Percentiles rank a stretch among this genome's conserved stretches.
phyloP scores from a whole-genome alignment of 2,329 filamentous ascomycete species.

The Cladophialophora yegresii region DNA sequence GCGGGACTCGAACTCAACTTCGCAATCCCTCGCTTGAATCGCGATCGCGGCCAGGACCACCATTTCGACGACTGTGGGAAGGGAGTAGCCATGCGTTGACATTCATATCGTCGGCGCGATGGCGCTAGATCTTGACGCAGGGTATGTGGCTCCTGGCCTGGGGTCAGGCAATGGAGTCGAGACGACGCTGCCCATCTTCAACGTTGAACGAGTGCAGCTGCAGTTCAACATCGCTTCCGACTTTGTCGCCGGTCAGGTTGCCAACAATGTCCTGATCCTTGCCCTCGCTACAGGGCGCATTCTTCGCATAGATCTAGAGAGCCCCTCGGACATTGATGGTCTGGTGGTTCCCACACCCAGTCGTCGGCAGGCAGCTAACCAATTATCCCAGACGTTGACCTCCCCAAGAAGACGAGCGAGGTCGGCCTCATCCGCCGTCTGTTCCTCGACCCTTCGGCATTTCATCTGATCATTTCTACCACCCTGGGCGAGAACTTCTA shows the following conservation, averaged over 20 bases:
- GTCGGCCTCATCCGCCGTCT: constrained; percentile 90
- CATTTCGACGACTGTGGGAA: not conserved
- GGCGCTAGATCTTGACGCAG: constrained; percentile 70
- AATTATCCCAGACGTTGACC: constrained; percentile 78
- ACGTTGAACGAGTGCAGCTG: constrained; percentile 86
- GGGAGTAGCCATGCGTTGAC: constrained; percentile 22
- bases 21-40: not conserved
- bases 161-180: constrained; percentile 60
- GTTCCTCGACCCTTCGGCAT: constrained; percentile 96
- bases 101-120: constrained; percentile 50
- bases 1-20: constrained; percentile 7
- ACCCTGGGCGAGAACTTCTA: constrained; percentile 96
- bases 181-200: constrained; percentile 80
- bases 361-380: not conserved
- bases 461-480: constrained; percentile 88
- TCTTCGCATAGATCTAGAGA: constrained; percentile 89
- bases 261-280: constrained; percentile 93
- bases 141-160: constrained; percentile 69
- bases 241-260: constrained; percentile 94
- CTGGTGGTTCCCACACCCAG: constrained; percentile 32
- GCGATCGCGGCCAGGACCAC: not conserved
- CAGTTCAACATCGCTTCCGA: constrained; percentile 93
- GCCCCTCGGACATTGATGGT: constrained; percentile 93
- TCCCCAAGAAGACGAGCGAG: constrained; percentile 89
- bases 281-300: constrained; percentile 91